Evolutionary conservation across 352 stramenopile genomes (phyloP).

Genomic region (Phytophthora citricola): DNA sequence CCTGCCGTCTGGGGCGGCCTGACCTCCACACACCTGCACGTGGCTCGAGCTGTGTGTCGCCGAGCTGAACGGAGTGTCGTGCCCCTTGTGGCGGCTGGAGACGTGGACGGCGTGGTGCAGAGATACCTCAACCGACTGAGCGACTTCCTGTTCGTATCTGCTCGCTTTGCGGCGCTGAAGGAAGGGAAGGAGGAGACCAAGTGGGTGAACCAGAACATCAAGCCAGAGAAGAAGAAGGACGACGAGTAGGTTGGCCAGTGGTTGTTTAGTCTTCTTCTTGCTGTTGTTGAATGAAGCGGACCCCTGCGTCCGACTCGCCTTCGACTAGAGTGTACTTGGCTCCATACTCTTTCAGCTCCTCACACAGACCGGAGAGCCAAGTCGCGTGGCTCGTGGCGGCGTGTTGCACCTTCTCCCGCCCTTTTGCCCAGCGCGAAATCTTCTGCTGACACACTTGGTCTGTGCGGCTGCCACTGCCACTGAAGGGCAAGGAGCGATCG

Average conservation of each 20-base stretch:
- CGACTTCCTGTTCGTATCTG: slow-evolving; percentile 91
- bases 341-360: slow-evolving; percentile 70
- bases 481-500: slow-evolving; percentile 14
- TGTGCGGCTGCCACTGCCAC: slow-evolving; percentile 12
- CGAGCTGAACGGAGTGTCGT: slow-evolving; percentile 88
- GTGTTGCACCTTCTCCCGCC: slow-evolving; percentile 65
- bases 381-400: slow-evolving; percentile 63
- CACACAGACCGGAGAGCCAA: slow-evolving; percentile 68
- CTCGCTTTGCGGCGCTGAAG: slow-evolving; percentile 63
- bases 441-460: slow-evolving; percentile 60
- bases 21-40: slow-evolving; percentile 86
- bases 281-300: too few relatives aligned
- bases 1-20: slow-evolving; percentile 80
- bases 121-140: slow-evolving; percentile 88
- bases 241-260: not conserved
- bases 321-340: slow-evolving; percentile 45
- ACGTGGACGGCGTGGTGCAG: slow-evolving; percentile 80
- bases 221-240: slow-evolving; percentile 33
- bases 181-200: slow-evolving; percentile 81
- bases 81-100: slow-evolving; percentile 65
- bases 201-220: slow-evolving; percentile 82
- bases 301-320: slow-evolving; percentile 3
- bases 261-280: too few relatives aligned
- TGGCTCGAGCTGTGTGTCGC: slow-evolving; percentile 86
- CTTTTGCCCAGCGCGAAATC: slow-evolving; percentile 65